Conservation (phyloP, 345 rosid genomes). For the Moringa oleifera region DNA sequence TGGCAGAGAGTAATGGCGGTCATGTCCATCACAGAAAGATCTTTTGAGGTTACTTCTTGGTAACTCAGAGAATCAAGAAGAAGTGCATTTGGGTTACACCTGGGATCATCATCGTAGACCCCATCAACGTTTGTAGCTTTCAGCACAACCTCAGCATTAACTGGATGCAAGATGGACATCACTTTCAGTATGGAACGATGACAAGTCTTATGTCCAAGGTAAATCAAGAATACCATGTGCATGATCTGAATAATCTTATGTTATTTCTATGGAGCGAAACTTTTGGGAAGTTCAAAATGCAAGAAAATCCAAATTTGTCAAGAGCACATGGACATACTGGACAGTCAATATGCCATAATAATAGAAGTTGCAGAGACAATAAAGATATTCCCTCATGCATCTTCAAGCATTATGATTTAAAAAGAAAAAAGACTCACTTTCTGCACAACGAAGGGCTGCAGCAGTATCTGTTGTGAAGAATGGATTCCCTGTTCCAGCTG, state of each 20-base stretch:
- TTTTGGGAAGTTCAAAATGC: not conserved
- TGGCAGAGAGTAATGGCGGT: conserved; percentile 93
- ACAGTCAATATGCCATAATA: not conserved
- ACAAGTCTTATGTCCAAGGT: not conserved
- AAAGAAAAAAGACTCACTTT: conserved; percentile 49
- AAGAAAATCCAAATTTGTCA: conserved; percentile 1
- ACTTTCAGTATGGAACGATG: not conserved
- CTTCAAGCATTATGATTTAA: not conserved
- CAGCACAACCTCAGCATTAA: conserved; percentile 89
- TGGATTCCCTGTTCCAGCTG: conserved; percentile 95
- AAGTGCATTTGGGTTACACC: conserved; percentile 67
- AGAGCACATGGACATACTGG: not conserved
- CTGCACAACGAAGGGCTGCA: conserved; percentile 95
- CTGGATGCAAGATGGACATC: conserved; percentile 28
- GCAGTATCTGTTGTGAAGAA: conserved; percentile 98
- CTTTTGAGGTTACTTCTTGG: conserved; percentile 83
- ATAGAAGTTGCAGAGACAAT: not conserved
- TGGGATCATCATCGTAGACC: conserved; percentile 85
- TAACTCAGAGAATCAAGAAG: conserved; percentile 73
- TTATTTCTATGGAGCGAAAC: not conserved
- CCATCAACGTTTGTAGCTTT: conserved; percentile 96
- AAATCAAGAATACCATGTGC: not conserved
- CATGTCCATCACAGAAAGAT: conserved; percentile 97
- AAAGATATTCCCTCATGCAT: not conserved
- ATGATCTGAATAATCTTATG: not conserved